A percentile compares a stretch with the other conserved stretches of the same genome.
These are phyloP conservation scores for Hibiscus trionum DNA, from an alignment of 345 rosid species.

Conservation along the genomic window DNA sequence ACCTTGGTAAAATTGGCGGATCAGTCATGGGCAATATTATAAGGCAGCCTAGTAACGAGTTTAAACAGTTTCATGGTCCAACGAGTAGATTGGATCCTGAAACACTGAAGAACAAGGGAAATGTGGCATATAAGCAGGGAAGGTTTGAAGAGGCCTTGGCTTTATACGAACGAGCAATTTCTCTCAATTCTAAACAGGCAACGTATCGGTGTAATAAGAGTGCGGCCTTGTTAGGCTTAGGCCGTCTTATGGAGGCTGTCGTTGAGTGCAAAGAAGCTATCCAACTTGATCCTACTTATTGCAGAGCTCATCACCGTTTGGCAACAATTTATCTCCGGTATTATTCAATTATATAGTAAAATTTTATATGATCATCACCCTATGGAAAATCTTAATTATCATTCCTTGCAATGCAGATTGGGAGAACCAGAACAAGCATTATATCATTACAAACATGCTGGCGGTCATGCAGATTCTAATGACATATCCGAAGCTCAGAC, in stretches of 20 bases:
- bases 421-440: slow-evolving; percentile 62
- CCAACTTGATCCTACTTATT: slow-evolving; percentile 52
- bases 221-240: slow-evolving; percentile 80
- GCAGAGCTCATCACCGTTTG: slow-evolving; percentile 65
- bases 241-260: slow-evolving; percentile 67
- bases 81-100: slow-evolving; percentile 48
- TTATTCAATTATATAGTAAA: background rate
- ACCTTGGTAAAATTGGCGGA: slow-evolving; percentile 19
- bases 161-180: slow-evolving; percentile 66
- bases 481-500: slow-evolving; percentile 42
- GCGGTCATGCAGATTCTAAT: slow-evolving; percentile 20
- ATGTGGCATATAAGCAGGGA: slow-evolving; percentile 67
- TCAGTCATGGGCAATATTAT: slow-evolving; percentile 67
- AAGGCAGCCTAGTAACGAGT: slow-evolving; percentile 38
- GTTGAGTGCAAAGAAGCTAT: slow-evolving; percentile 68
- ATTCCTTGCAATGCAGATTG: slow-evolving; percentile 30
- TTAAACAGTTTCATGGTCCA: slow-evolving; percentile 13
- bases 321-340: slow-evolving; percentile 57
- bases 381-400: background rate
- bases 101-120: slow-evolving; percentile 57
- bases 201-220: slow-evolving; percentile 68
- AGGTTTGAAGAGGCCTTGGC: slow-evolving; percentile 66
- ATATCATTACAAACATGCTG: slow-evolving; percentile 42
- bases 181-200: slow-evolving; percentile 56
- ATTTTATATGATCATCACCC: background rate